A percentile compares a stretch with the other conserved stretches of the same genome.
Evolutionary conservation across 192 early-diverging fungal species (phyloP).

Genomic region (Gonapodya sp.): DNA sequence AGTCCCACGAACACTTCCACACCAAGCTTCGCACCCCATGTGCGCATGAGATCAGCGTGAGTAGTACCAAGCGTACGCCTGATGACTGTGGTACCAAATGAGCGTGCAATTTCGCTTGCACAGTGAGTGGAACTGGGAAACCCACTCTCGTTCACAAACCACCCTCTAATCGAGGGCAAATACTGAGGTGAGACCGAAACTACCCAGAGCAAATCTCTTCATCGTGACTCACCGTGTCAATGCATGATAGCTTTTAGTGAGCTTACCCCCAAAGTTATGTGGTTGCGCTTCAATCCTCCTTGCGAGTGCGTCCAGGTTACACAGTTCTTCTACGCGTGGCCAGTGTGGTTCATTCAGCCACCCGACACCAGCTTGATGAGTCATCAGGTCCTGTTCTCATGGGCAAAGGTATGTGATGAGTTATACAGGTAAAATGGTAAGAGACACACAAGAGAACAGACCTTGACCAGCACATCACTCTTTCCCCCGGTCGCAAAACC

Average conservation of each 20-base stretch:
- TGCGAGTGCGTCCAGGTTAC: not conserved
- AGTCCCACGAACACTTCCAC: conserved; percentile 7
- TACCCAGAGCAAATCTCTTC: not conserved
- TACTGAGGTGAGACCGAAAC: not conserved
- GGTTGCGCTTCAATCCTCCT: conserved; percentile 7
- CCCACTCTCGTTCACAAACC: conserved; percentile 5
- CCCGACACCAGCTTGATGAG: not conserved
- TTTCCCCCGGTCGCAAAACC: conserved; percentile 4
- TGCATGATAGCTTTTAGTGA: conserved; percentile 5
- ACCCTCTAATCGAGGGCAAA: not conserved
- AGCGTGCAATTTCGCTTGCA: not conserved
- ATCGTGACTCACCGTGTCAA: not conserved
- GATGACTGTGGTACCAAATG: not conserved
- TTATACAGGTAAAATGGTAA: not conserved
- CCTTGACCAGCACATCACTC: conserved; percentile 6
- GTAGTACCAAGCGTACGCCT: not conserved
- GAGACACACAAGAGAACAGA: not conserved
- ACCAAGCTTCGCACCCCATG: not conserved
- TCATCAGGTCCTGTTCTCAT: not conserved
- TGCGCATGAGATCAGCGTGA: conserved; percentile 1
- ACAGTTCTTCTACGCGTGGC: conserved; percentile 5
- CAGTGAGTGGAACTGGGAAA: not conserved
- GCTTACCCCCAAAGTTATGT: conserved; percentile 2
- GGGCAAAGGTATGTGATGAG: not conserved
- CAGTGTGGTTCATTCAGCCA: conserved; percentile 9